Percentiles rank a stretch among this genome's conserved stretches.
These are phyloP conservation scores for Bretziella fagacearum DNA, from an alignment of 2,329 filamentous ascomycete species.

Conservation along the genomic window DNA sequence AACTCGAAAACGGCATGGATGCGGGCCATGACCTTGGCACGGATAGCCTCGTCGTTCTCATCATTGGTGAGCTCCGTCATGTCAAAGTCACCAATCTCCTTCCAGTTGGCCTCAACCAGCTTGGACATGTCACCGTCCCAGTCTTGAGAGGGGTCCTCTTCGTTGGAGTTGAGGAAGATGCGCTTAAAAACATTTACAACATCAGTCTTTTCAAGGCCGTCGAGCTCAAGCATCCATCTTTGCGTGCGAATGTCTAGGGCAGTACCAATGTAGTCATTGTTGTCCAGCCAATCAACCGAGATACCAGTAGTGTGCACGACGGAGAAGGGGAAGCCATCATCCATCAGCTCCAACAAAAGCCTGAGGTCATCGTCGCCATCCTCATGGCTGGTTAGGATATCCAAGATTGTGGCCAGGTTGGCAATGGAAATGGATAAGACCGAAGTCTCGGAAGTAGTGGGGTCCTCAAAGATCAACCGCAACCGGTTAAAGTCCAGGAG, in stretches of 20 bases:
- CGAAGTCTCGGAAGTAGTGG: slow-evolving; percentile 6
- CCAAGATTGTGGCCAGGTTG: slow-evolving; percentile 24
- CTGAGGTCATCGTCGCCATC: slow-evolving; percentile 16
- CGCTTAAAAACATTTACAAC: slow-evolving; percentile 18
- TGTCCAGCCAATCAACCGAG: slow-evolving; percentile 14
- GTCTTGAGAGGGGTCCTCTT: slow-evolving; percentile 17
- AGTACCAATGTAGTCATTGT: slow-evolving; percentile 17
- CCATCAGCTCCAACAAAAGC: slow-evolving; percentile 21
- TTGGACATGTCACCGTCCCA: slow-evolving; percentile 16
- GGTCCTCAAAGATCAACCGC: slow-evolving; percentile 4
- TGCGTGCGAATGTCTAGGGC: slow-evolving; percentile 25
- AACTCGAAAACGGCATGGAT: slow-evolving; percentile 11
- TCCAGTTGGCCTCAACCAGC: slow-evolving; percentile 9
- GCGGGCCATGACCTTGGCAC: slow-evolving; percentile 6
- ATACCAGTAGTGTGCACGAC: slow-evolving; percentile 17
- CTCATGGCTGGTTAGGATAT: slow-evolving; percentile 16
- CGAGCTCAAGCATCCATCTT: slow-evolving; percentile 19
- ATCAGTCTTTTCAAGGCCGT: slow-evolving; percentile 15
- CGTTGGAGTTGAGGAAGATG: slow-evolving; percentile 20
- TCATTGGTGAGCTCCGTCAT: slow-evolving; percentile 11
- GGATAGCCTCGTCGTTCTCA: slow-evolving; percentile 9
- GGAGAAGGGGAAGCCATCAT: slow-evolving; percentile 20
- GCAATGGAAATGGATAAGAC: slow-evolving; percentile 19
- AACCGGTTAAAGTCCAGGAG: slow-evolving; percentile 21
- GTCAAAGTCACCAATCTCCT: slow-evolving; percentile 13